phyloP scores from a whole-genome alignment of 2,329 filamentous ascomycete species.

The Ophiocordyceps camponoti-floridani region DNA sequence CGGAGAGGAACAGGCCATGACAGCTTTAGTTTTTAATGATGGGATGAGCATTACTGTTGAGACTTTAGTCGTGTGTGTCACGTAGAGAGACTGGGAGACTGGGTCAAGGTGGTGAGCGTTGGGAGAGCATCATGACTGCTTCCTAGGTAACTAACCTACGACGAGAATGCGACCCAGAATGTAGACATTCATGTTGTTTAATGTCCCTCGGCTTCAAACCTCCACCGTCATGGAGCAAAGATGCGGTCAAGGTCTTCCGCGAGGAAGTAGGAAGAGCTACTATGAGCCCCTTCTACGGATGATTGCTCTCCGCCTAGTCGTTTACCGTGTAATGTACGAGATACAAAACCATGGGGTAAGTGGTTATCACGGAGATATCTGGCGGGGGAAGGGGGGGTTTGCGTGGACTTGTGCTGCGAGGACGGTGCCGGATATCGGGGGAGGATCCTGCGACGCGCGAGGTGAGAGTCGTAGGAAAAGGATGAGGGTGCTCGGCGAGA shows the following conservation, averaged over 20 bases:
- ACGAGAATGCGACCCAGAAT: too few relatives aligned
- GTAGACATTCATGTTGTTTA: not conserved
- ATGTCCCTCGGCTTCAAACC: conserved; percentile 83
- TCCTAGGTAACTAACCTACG: too few relatives aligned
- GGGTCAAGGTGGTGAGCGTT: too few relatives aligned
- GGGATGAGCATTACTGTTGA: not conserved
- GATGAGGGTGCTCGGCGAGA: too few relatives aligned
- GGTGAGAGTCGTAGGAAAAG: too few relatives aligned
- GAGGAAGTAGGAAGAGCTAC: conserved; percentile 34
- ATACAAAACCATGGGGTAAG: conserved; percentile 44
- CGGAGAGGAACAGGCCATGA: not conserved
- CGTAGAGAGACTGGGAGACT: not conserved
- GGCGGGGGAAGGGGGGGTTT: conserved; percentile 29
- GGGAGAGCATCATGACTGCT: too few relatives aligned
- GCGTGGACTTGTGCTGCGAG: not conserved
- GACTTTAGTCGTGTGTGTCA: not conserved
- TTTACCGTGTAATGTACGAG: conserved; percentile 50
- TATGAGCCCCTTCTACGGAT: conserved; percentile 17
- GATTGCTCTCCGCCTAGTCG: conserved; percentile 70
- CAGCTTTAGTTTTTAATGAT: not conserved
- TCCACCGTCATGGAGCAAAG: conserved; percentile 42
- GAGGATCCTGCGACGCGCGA: too few relatives aligned
- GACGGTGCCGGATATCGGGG: not conserved
- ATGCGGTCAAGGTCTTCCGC: conserved; percentile 61
- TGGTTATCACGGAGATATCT: conserved; percentile 80